Evolutionary conservation across 768 basidiomycete species (phyloP).

Genomic region (Amanita exitialis): DNA sequence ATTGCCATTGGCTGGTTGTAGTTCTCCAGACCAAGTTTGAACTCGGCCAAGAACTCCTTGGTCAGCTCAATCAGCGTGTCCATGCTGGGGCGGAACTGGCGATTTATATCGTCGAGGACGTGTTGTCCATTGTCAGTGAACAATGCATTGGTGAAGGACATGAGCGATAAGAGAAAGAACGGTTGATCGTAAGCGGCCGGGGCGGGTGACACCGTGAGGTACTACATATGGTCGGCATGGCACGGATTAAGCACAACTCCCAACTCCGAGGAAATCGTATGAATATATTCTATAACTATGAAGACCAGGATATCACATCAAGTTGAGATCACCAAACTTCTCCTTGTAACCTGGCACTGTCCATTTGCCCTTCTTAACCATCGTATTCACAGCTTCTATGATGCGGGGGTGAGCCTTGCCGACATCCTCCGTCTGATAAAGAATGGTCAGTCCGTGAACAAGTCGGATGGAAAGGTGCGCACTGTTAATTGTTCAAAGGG

Average conservation of each 20-base stretch:
- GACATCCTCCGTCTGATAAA: conserved; percentile 72
- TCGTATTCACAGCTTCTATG: conserved; percentile 81
- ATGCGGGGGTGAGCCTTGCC: conserved; percentile 90
- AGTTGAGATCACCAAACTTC: conserved; percentile 91
- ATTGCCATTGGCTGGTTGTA: conserved; percentile 86
- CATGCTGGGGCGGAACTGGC: conserved; percentile 59
- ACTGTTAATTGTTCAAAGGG: conserved; percentile 97
- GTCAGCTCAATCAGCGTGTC: conserved; percentile 62
- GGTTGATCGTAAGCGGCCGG: neutral
- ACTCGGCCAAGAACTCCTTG: conserved; percentile 71
- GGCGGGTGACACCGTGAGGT: neutral
- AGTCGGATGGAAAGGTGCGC: conserved; percentile 15
- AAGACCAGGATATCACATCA: conserved; percentile 50
- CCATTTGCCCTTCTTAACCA: conserved; percentile 98
- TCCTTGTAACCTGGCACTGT: conserved; percentile 94
- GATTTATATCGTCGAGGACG: conserved; percentile 55
- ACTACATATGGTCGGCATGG: too few relatives aligned
- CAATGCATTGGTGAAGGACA: conserved; percentile 34
- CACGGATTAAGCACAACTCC: too few relatives aligned
- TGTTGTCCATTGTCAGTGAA: conserved; percentile 26
- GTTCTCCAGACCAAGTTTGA: conserved; percentile 56
- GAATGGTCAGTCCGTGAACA: neutral
- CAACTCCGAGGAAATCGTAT: neutral
- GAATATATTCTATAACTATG: neutral
- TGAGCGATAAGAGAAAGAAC: conserved; percentile 14